Conservation (phyloP, 169 alveolate species). For the Amoebophrya sp. region DNA sequence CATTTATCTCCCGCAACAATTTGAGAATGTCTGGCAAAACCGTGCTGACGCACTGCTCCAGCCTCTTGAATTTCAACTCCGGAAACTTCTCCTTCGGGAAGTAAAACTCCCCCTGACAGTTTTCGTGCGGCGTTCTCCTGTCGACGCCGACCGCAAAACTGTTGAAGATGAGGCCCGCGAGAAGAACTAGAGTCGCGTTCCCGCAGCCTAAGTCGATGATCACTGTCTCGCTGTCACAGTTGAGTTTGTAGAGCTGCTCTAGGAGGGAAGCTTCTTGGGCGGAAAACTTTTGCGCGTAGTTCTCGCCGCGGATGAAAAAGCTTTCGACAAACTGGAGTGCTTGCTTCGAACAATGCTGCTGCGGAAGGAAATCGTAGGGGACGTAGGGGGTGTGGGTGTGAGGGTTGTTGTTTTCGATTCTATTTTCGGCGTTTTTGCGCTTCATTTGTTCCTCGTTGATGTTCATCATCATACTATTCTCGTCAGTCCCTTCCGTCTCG, state of each 20-base stretch:
- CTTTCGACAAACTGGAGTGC: neutral
- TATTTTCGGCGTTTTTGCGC: too few relatives aligned
- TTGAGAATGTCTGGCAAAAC: too few relatives aligned
- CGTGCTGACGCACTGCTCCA: neutral
- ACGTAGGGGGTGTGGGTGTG: neutral
- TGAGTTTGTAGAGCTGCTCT: neutral
- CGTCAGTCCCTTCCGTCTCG: too few relatives aligned
- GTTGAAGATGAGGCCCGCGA: neutral
- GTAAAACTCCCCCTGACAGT: neutral
- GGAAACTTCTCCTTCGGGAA: neutral
- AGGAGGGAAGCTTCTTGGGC: neutral
- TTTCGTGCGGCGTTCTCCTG: neutral
- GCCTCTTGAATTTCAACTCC: neutral
- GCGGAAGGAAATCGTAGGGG: neutral
- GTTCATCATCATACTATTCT: too few relatives aligned
- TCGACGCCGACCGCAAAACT: neutral
- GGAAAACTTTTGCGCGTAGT: neutral
- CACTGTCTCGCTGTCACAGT: neutral
- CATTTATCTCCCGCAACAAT: too few relatives aligned
- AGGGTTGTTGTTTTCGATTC: too few relatives aligned
- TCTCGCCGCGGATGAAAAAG: neutral
- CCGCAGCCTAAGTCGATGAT: neutral
- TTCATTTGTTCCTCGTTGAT: too few relatives aligned
- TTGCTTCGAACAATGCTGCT: neutral
- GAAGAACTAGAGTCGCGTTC: neutral